These are phyloP conservation scores for Neofusicoccum sp. DNA, from an alignment of 2,329 filamentous ascomycete genomes.

Conservation along the genomic window DNA sequence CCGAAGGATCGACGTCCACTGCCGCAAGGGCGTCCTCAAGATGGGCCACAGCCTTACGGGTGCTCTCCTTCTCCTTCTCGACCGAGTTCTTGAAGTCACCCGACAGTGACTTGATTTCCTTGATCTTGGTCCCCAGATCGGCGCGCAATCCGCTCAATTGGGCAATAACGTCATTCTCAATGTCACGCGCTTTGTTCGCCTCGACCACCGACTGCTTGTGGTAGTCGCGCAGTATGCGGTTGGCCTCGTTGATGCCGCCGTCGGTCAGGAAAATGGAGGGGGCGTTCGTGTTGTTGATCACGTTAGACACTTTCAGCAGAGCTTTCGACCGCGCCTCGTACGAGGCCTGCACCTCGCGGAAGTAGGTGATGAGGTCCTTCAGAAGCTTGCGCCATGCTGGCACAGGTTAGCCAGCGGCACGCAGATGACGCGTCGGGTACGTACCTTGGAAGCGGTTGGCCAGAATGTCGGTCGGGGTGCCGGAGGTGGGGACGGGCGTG, in stretches of 20 bases:
- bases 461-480: conserved; percentile 83
- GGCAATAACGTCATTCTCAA: conserved; percentile 86
- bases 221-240: conserved; percentile 75
- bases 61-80: conserved; percentile 88
- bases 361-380: conserved; percentile 91
- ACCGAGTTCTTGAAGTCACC: conserved; percentile 97
- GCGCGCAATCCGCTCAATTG: conserved; percentile 81
- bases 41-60: conserved; percentile 72
- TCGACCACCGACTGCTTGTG: conserved; percentile 78
- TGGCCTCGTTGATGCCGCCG: conserved; percentile 84
- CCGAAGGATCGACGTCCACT: conserved; percentile 72
- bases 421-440: conserved; percentile 26
- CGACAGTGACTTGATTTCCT: conserved; percentile 91
- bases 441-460: conserved; percentile 85
- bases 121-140: conserved; percentile 93
- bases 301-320: conserved; percentile 76
- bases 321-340: conserved; percentile 85
- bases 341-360: conserved; percentile 83
- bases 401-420: not conserved
- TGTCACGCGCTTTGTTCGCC: conserved; percentile 83
- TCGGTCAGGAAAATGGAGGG: conserved; percentile 75
- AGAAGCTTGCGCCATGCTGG: conserved; percentile 91
- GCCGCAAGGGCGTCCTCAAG: conserved; percentile 80
- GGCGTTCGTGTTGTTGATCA: conserved; percentile 74
- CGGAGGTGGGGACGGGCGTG: conserved; percentile 83